These are phyloP conservation scores for Cercospora sesami DNA, from an alignment of 2,329 filamentous ascomycete species.

Conservation along the genomic window DNA sequence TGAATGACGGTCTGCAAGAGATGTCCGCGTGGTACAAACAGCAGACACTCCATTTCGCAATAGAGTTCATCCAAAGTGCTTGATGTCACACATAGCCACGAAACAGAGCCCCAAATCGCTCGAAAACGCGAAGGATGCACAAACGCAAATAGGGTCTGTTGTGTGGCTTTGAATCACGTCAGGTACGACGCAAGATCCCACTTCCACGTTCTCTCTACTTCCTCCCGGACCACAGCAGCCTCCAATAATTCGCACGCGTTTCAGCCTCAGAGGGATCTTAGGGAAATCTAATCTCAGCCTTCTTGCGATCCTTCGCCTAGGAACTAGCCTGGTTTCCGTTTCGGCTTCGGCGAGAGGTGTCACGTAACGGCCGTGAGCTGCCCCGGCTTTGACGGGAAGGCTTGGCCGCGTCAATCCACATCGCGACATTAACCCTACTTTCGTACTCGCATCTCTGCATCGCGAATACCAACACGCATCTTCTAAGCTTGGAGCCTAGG, in stretches of 20 bases:
- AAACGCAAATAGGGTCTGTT: conserved; percentile 6
- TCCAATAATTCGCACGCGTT: conserved; percentile 11
- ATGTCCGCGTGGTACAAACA: background rate
- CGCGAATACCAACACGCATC: conserved; percentile 13
- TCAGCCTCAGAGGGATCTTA: conserved; percentile 24
- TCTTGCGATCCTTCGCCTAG: conserved; percentile 16
- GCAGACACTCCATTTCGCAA: background rate
- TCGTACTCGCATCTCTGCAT: background rate
- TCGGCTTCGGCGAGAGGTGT: conserved; percentile 21
- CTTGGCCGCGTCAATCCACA: background rate
- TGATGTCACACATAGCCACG: conserved; percentile 8
- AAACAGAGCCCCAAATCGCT: conserved; percentile 7
- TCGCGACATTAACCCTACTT: background rate
- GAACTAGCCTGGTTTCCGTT: conserved; percentile 12
- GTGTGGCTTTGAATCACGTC: conserved; percentile 22
- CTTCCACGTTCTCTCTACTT: background rate
- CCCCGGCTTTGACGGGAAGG: conserved; percentile 11
- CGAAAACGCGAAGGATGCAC: conserved; percentile 2
- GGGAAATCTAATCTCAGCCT: conserved; percentile 25
- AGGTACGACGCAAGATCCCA: conserved; percentile 19
- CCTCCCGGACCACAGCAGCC: background rate
- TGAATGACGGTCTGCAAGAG: background rate
- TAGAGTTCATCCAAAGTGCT: background rate
- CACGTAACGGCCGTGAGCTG: conserved; percentile 10
- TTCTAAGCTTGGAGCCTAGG: conserved; percentile 20